Evolutionary conservation across 768 basidiomycete genomes (phyloP).

Genomic region (Tricholoma furcatifolium): DNA sequence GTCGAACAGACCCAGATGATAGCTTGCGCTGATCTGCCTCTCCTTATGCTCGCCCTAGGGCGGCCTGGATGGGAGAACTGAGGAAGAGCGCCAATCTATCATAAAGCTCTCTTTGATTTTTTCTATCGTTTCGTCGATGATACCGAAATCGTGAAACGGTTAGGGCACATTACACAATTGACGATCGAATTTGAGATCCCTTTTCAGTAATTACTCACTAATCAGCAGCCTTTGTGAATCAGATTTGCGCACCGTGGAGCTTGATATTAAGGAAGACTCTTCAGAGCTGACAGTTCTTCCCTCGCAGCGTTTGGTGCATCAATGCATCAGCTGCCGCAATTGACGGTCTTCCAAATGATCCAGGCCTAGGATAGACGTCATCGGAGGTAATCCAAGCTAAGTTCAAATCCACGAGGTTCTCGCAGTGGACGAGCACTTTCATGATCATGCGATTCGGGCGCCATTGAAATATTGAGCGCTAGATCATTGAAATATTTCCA

Average conservation of each 20-base stretch:
- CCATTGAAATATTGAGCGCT: no score
- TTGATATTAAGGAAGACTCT: neutral
- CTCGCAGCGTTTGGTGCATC: no score
- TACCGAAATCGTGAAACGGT: neutral
- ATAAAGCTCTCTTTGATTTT: neutral
- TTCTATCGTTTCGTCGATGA: neutral
- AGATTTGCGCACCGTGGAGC: neutral
- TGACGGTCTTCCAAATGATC: no score
- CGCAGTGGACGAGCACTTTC: no score
- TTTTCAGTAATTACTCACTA: neutral
- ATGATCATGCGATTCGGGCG: no score
- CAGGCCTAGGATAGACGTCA: no score
- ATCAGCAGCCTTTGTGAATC: neutral
- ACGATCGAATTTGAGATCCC: neutral
- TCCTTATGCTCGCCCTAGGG: neutral
- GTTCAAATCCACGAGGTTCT: no score
- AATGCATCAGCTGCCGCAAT: no score
- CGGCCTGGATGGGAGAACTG: neutral
- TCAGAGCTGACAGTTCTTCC: no score
- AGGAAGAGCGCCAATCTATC: neutral
- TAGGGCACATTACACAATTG: neutral
- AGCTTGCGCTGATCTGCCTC: neutral
- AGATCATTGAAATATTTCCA: no score
- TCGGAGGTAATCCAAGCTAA: no score
- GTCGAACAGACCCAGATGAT: slow-evolving; percentile 1